Conservation (phyloP, 495 filamentous ascomycete genomes). For the Tuber brumale region DNA sequence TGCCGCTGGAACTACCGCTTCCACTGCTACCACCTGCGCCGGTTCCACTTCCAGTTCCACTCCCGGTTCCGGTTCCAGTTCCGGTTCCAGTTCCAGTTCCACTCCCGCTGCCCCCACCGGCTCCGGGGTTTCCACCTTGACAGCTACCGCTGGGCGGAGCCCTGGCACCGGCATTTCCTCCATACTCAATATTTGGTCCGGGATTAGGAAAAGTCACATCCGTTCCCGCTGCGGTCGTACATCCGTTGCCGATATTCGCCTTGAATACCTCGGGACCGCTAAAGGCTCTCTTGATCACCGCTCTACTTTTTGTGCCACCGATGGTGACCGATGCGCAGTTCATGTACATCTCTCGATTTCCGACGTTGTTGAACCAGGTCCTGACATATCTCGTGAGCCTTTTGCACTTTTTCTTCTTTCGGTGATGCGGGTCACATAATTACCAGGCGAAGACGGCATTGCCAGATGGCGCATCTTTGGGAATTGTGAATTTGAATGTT, state of each 20-base stretch:
- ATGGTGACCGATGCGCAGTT: constrained; percentile 61
- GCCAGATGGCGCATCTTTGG: constrained; percentile 47
- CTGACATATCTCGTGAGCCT: constrained; percentile 41
- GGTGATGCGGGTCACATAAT: constrained; percentile 36
- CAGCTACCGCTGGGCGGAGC: constrained; percentile 35
- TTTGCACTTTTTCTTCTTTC: not conserved
- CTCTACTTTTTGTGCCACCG: constrained; percentile 39
- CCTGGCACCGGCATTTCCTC: constrained; percentile 19
- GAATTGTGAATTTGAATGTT: constrained; percentile 49
- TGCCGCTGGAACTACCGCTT: constrained; percentile 5
- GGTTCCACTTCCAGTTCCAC: not conserved
- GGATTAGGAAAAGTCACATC: constrained; percentile 56
- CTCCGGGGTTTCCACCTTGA: not conserved
- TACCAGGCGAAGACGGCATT: constrained; percentile 49
- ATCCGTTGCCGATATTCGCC: constrained; percentile 56
- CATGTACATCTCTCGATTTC: constrained; percentile 69
- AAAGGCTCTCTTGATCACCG: constrained; percentile 40
- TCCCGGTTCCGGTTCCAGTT: not conserved
- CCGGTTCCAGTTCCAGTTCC: constrained; percentile 1
- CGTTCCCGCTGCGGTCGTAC: constrained; percentile 47
- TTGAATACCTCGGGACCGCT: constrained; percentile 57
- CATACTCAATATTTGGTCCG: constrained; percentile 51
- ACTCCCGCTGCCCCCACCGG: constrained; percentile 7
- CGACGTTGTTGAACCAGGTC: constrained; percentile 67
- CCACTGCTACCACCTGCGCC: not conserved